Evolutionary conservation across 805 yeast species (phyloP), one percentile per base, ranked within the genome.

Genomic region (Blastobotrys americana): DNA sequence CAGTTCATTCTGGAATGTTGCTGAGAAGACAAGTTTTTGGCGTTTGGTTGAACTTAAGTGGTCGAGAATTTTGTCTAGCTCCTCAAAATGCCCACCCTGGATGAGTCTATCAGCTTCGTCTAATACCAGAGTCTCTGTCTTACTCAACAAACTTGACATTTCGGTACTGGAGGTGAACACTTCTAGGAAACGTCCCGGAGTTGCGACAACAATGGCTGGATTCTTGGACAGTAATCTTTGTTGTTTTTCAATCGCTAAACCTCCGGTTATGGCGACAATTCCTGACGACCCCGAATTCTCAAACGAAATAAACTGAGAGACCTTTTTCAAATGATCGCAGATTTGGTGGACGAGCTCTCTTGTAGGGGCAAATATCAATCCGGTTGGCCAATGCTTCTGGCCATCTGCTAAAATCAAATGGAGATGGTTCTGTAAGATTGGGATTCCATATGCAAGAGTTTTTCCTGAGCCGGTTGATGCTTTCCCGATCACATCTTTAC

Each of bases 381-480:
- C 97, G 3, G 78, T 67, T 3, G 95, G 89, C 18, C 71, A 50
- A 8, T 46, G 42, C 20, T 48, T 51, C 13, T 41, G 37, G 19
- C 25, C 34, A 21, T 48, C 50, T 5, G 39, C 37, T 13, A 19
- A 45, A 16, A 78, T 54, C 10, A 25, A 13, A 8, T 25, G 31
- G 31, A 25, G 31, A 47, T 76, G 74, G 47, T 72, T 76, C 58
- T 90, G 96, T 48, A 93, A 63, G 22, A 94, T 81, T 6, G 98
- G 97, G 21, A 93, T 77, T 38, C 96, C 96, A 62, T 86, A 93
- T 0, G 98, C 99, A 46, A 89, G 69, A 0, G 98, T 93, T 61
- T 93, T 93, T 72, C 98, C 98, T 1, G 96, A 85, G 61, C 98
- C 98, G 1, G 98, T 93, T 8, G 93, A 82, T 13, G 98, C 98